Conservation (phyloP, 495 filamentous ascomycete species). For the Sphaerosporella brunnea region DNA sequence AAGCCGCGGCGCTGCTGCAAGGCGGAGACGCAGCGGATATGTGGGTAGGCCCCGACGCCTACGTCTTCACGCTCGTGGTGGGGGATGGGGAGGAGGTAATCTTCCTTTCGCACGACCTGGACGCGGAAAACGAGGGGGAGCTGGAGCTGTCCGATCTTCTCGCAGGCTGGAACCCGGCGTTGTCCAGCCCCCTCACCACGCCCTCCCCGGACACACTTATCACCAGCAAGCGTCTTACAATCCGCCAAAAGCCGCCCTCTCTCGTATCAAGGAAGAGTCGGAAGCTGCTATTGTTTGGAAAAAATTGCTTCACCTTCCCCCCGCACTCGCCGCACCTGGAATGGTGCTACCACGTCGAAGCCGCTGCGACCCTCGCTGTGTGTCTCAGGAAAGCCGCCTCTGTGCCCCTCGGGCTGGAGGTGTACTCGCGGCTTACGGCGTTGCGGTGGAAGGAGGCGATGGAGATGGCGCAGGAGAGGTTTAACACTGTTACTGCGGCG, state of each 20-base stretch:
- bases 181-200: neutral
- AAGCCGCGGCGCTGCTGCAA: neutral
- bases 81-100: neutral
- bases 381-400: conserved; percentile 7
- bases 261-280: conserved; percentile 2
- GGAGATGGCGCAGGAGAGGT: conserved; percentile 4
- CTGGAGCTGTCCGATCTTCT: neutral
- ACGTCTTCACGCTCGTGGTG: neutral
- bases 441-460: neutral
- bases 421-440: conserved; percentile 1
- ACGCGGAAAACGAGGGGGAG: conserved; percentile 1
- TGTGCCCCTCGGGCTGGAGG: conserved; percentile 5
- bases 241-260: neutral
- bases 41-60: neutral
- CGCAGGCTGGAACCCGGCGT: neutral
- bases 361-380: conserved; percentile 4
- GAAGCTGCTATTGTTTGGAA: conserved; percentile 1
- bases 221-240: neutral
- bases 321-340: conserved; percentile 4
- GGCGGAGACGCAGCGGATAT: neutral
- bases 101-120: neutral
- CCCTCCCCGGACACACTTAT: neutral
- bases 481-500: neutral
- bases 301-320: conserved; percentile 1
- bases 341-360: neutral